Base-by-base conservation (phyloP, 2,329 filamentous ascomycete genomes). In the Fusarium siculi region DNA sequence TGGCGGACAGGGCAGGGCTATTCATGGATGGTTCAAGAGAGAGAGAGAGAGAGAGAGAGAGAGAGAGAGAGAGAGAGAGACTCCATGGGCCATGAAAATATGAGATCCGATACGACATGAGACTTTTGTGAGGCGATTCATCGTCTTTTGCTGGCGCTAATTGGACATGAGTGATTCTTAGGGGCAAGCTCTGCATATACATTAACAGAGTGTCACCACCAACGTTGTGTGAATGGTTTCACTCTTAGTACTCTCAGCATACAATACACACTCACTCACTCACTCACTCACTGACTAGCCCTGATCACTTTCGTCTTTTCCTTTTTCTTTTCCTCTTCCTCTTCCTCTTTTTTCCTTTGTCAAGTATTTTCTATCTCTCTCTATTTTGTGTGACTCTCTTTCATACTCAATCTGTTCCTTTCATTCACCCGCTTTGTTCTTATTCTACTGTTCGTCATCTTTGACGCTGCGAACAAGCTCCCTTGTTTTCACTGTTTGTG, bases 51-150 rank as follows among this genome's bases (percentile, higher is more conserved):
- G n/a, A n/a, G n/a, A n/a, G n/a, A n/a, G n/a, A n/a, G n/a, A 32
- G 30, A 32, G 30, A 32, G 30, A 32, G 47, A 37, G 25, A 49
- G 44, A 53, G 50, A 53, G 49, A 28, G 25, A 25, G 25, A 7
- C 14, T 54, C 32, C 18, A 28, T 40, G 53, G 62, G 63, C 43
- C 37, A 37, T 21, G 42, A 21, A 32, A 59, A 49, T 43, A 68
- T 66, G 59, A 68, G 72, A 71, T 71, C 61, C 68, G 39, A 72
- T 69, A 66, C 64, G 61, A 72, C 61, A 59, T 64, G 65, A 69
- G 66, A 69, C 58, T 60, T 46, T 46, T 37, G 46, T 63, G 70
- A 74, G 70, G 65, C 58, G 66, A 58, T 55, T 44, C 54, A 28
- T 43, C 42, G 36, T 43, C 36, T 56, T 37, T 49, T 62, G 21